Evolutionary conservation across 1,284 basidiomycete genomes (phyloP), one percentile per base, ranked within the genome.

Genomic region (Amylostereum chailletii): DNA sequence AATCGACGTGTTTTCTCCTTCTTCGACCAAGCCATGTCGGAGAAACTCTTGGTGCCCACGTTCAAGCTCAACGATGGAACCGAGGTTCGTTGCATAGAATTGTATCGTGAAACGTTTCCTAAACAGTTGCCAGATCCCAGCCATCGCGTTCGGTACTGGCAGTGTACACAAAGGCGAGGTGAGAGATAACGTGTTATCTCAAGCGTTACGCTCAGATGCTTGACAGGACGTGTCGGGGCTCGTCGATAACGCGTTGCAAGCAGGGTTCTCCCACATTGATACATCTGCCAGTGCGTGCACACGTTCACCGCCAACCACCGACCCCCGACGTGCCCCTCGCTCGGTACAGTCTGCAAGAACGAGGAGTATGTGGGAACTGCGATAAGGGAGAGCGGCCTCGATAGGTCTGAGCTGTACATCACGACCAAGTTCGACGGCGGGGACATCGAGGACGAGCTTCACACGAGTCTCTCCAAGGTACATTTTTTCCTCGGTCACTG

Each of bases 391-490:
- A 64, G 60, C 48, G 70, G 62, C 1, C 58, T 69, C 4, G 49
- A 54, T 9, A 63, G 70, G 11, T 55, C 56, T 2, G 64, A 70
- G 4, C 43, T 71, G 2, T 71, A 57, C 55, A 58, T 72, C 37
- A 76, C 76, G 30, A 74, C 75, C 34, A 76, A 75, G 62, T 86
- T 78, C 32, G 38, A 11, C 27, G 79, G 81, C 0, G 53, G 73
- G 11, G 71, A 76, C 44, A 73, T 82, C 4, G 65, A 69, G 8
- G 72, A 76, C 5, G 79, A 78, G 1, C 75, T 82, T 42, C 57
- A 68, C 19, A 73, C 80, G 51, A 82, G 80, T 53, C 60, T 88
- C 52, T 63, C 74, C 51, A 77, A 81, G 51, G 79, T 81, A 52
- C 37, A 69, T 58, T 19, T 41, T 51, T 36, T n/a, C 49, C 31